Evolutionary conservation across 2,329 filamentous ascomycete genomes (phyloP), one percentile per base, ranked within the genome.

Genomic region (Graphilbum fragrans): DNA sequence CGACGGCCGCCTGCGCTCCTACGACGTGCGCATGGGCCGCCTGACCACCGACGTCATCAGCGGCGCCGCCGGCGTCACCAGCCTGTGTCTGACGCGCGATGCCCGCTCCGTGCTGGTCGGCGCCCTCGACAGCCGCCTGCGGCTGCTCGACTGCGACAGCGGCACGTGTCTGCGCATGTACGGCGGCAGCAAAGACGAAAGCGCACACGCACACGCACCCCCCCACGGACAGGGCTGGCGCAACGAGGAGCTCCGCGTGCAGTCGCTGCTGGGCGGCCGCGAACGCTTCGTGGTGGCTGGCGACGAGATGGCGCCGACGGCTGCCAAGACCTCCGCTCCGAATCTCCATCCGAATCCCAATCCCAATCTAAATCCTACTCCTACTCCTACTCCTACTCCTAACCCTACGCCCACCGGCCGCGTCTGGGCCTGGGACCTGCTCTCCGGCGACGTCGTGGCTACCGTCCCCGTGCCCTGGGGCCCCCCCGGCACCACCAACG

Each of bases 211-310:
- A 18, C 3, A 5, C 33, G 8, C 11, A 36, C 12, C 25, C 23
- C 22, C 2, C 20, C 10, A 18, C 17, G 7, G 16, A 3, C 10
- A n/a, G 17, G 22, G 16, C 2, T 70, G 69, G 62, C 62, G 65
- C 50, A 93, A 92, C 55, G 73, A 72, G 47, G 77, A 80, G 37
- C 64, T 92, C 46, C 69, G 86, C n/a, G 69, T 93, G 25, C 77
- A 86, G 58, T 80, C 80, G 32, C 69, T 84, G 5, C 65, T 95
- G 42, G 88, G 85, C 1, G 70, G 76, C 23, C 78, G 74, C 47
- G 90, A 94, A 60, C 79, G 75, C 45, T 80, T 82, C 38, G 85
- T 92, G 2, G 53, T 95, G 4, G 82, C 77, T 39, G 90, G 90
- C 8, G 86, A 87, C 53, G 88, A 95, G 60, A 68, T 73, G 54